Evolutionary conservation across 148 eudicot genomes (phyloP).

Genomic region (Camellia lanceoleosa): DNA sequence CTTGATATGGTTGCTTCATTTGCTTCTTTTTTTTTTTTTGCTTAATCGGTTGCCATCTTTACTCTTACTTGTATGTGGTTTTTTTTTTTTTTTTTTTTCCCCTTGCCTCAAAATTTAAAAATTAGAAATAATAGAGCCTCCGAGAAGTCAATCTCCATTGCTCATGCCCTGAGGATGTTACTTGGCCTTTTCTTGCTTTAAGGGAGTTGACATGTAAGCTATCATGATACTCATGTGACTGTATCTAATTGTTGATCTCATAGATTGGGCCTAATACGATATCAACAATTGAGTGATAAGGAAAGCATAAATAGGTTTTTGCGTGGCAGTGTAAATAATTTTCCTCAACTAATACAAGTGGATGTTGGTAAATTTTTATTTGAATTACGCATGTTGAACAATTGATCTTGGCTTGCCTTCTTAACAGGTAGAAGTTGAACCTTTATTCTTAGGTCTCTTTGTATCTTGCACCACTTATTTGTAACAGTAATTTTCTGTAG

Average conservation of each 20-base stretch:
- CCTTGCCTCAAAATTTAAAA: too few relatives aligned
- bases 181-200: not conserved
- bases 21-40: not conserved
- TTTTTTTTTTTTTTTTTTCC: too few relatives aligned
- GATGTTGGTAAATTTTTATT: not conserved
- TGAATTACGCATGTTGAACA: not conserved
- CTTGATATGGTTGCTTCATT: not conserved
- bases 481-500: not conserved
- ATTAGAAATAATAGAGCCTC: too few relatives aligned
- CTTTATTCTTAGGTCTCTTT: not conserved
- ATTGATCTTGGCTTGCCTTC: not conserved
- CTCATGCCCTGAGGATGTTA: not conserved
- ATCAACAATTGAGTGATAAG: constrained; percentile 36
- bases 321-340: not conserved
- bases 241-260: not conserved
- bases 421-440: not conserved
- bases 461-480: not conserved
- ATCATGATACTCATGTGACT: not conserved
- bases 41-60: too few relatives aligned
- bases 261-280: not conserved
- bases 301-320: constrained; percentile 1
- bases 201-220: not conserved
- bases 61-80: too few relatives aligned
- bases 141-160: too few relatives aligned
- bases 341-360: not conserved